phyloP scores from a whole-genome alignment of 2,329 filamentous ascomycete genomes.

The Fusarium proliferatum region DNA sequence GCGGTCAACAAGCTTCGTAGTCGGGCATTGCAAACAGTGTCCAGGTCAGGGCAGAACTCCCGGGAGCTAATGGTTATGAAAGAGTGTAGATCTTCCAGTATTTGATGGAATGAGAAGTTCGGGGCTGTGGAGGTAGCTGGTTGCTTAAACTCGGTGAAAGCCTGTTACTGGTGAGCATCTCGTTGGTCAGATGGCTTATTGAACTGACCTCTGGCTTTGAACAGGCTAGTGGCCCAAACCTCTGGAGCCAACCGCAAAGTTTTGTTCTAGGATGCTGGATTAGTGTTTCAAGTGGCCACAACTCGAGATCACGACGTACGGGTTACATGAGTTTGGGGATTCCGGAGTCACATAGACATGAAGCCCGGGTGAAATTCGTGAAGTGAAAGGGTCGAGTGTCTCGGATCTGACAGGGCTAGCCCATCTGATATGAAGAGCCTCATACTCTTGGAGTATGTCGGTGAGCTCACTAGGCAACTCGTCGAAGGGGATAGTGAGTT shows the following conservation, averaged over 20 bases:
- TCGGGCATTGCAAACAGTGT: conserved; percentile 62
- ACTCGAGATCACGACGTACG: conserved; percentile 40
- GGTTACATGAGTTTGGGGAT: conserved; percentile 19
- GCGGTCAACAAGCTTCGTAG: conserved; percentile 61
- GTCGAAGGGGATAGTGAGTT: conserved; percentile 76
- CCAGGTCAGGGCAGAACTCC: conserved; percentile 61
- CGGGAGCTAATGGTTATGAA: conserved; percentile 65
- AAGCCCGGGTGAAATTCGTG: conserved; percentile 81
- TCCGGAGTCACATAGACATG: conserved; percentile 80
- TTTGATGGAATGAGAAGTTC: conserved; percentile 76
- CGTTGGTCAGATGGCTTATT: neutral
- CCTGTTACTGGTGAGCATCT: conserved; percentile 49
- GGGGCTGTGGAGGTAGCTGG: conserved; percentile 56
- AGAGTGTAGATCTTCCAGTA: conserved; percentile 65
- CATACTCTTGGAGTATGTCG: conserved; percentile 69
- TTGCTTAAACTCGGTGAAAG: conserved; percentile 67
- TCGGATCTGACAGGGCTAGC: conserved; percentile 68
- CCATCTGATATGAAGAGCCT: conserved; percentile 85
- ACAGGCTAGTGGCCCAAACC: conserved; percentile 71
- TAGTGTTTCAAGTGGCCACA: neutral
- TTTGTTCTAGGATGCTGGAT: conserved; percentile 51
- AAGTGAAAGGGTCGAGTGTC: conserved; percentile 75
- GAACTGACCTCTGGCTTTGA: conserved; percentile 44
- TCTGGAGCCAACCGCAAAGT: conserved; percentile 69
- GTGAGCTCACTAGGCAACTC: conserved; percentile 79